Conservation (phyloP, 768 basidiomycete species). For the Mrakia gelida region DNA sequence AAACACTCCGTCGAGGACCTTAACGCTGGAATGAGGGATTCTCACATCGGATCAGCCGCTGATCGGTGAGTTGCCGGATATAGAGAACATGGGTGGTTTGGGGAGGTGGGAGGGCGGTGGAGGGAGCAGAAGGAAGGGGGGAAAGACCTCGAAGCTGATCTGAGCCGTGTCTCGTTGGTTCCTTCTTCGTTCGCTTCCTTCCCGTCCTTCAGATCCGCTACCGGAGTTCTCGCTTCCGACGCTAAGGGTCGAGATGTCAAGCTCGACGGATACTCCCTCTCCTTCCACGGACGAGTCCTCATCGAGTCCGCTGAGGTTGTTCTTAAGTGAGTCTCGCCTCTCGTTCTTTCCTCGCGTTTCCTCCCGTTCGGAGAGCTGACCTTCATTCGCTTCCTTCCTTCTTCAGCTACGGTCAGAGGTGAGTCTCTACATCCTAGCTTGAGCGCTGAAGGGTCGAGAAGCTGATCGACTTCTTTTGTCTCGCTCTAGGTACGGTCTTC, state of each 20-base stretch:
- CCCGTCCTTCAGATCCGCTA: conserved; percentile 62
- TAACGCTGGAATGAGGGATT: conserved; percentile 56
- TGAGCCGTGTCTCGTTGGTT: background rate
- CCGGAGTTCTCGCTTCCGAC: conserved; percentile 91
- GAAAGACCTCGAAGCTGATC: background rate
- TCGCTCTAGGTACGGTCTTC: conserved; percentile 67
- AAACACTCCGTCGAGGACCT: conserved; percentile 76
- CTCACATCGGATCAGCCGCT: conserved; percentile 80
- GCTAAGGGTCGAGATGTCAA: conserved; percentile 92
- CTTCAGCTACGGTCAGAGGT: conserved; percentile 43
- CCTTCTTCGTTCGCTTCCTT: background rate
- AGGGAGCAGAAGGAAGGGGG: background rate
- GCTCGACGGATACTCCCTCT: conserved; percentile 89
- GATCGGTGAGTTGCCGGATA: conserved; percentile 60
- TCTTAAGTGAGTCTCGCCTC: conserved; percentile 40
- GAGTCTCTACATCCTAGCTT: background rate
- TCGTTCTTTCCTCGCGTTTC: background rate
- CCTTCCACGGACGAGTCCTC: conserved; percentile 86
- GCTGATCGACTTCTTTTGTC: background rate
- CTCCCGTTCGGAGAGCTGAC: background rate
- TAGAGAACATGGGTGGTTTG: background rate
- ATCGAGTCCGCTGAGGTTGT: conserved; percentile 48
- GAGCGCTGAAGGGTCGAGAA: no score
- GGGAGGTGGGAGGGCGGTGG: background rate
- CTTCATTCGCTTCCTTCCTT: background rate